Evolutionary conservation across 2,329 filamentous ascomycete genomes (phyloP), one percentile per base, ranked within the genome.

Genomic region (Aspergillus fumigatiaffinis): DNA sequence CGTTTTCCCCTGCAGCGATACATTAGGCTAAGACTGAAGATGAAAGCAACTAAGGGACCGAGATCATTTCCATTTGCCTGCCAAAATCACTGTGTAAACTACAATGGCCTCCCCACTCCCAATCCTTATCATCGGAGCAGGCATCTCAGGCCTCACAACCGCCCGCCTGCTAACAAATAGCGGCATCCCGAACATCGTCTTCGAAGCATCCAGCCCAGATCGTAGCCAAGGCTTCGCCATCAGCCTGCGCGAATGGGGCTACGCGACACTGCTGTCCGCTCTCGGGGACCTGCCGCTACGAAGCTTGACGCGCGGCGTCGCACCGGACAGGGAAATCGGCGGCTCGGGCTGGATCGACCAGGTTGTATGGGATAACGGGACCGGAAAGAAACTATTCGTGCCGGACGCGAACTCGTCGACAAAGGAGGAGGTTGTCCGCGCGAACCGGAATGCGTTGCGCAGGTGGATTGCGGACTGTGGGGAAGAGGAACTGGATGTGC

Each of bases 301-400:
- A 17, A 58, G 49, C 14, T 26, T 60, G 8, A 56, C 53, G 3
- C 38, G 38, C n/a, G 51, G 23, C 26, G 56, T 58, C 12, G 53
- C 58, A 2, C 56, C 58, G 12, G 58, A 60, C 42, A 50, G 58
- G 28, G 26, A 53, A 49, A 53, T 55, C 26, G 56, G 56, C 25
- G 58, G 58, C 20, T 51, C 53, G 7, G 58, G 58, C 17, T 60
- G 56, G 56, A 48, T 58, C n/a, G 58, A 60, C 42, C 58, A 50
- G n/a, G 48, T 53, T 14, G 42, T 58, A 17, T 46, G 53, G 20
- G 56, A 60, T 48, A 60, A 60, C 48, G 52, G 49, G 14, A 56
- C 55, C 17, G 56, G 50, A 4, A 26, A 49, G n/a, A 42, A 53
- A 3, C 53, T 60, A 29, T 29, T 55, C 9, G 38, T 48, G 17